Percentiles rank a stretch among this genome's conserved stretches.
phyloP scores from a whole-genome alignment of 352 stramenopile genomes.

The Phytophthora fragariaefolia region DNA sequence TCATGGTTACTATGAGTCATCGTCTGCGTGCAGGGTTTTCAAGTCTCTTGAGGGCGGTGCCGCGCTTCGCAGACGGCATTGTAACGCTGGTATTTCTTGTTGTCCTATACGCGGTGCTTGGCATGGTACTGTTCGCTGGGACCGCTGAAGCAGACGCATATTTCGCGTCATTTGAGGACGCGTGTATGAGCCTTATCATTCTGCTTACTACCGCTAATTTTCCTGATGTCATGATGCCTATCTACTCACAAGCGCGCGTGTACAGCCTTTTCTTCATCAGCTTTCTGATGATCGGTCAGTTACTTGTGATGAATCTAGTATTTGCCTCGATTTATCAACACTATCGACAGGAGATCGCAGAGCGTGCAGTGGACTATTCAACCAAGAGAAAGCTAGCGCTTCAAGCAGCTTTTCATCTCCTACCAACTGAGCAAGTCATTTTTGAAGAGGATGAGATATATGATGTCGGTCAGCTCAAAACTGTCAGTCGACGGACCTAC shows the following conservation, averaged over 20 bases:
- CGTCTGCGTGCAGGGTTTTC: slow-evolving; percentile 53
- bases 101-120: slow-evolving; percentile 60
- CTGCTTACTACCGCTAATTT: slow-evolving; percentile 85
- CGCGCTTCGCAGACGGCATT: slow-evolving; percentile 52
- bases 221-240: slow-evolving; percentile 83
- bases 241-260: slow-evolving; percentile 53
- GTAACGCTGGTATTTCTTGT: slow-evolving; percentile 58
- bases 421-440: slow-evolving; percentile 28
- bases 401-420: slow-evolving; percentile 52
- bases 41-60: slow-evolving; percentile 50
- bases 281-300: slow-evolving; percentile 69
- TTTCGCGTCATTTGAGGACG: slow-evolving; percentile 58
- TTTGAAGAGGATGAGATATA: not conserved
- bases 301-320: slow-evolving; percentile 87
- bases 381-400: slow-evolving; percentile 54
- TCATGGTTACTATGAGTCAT: slow-evolving; percentile 63
- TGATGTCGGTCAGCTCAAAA: slow-evolving; percentile 23
- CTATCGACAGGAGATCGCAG: slow-evolving; percentile 55
- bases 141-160: slow-evolving; percentile 53
- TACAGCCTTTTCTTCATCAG: slow-evolving; percentile 73
- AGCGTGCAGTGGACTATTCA: slow-evolving; percentile 36
- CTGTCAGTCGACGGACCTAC: slow-evolving; percentile 38
- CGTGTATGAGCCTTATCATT: slow-evolving; percentile 68
- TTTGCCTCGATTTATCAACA: slow-evolving; percentile 79
- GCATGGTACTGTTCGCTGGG: slow-evolving; percentile 75